Percentiles rank a stretch among this genome's conserved stretches.
phyloP scores from a whole-genome alignment of 1,284 basidiomycete genomes.

The Neolentinus lepideus region DNA sequence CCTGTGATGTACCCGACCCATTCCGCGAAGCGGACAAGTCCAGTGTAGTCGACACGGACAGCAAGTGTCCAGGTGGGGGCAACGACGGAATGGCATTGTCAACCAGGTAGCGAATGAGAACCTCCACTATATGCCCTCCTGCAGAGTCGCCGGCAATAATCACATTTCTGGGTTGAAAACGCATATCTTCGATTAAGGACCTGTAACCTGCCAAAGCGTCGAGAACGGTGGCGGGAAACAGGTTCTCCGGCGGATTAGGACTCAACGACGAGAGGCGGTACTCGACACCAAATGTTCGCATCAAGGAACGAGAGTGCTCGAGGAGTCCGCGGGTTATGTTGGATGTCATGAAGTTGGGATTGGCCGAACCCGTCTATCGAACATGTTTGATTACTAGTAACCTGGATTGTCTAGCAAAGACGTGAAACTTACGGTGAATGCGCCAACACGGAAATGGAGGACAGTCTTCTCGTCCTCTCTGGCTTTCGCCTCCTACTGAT shows the following conservation, averaged over 20 bases:
- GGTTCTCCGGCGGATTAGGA: slow-evolving; percentile 1
- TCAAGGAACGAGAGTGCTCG: slow-evolving; percentile 13
- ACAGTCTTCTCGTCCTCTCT: not conserved
- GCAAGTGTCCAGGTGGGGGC: slow-evolving; percentile 20
- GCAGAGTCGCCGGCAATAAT: slow-evolving; percentile 31
- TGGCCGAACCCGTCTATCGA: slow-evolving; percentile 26
- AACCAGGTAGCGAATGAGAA: slow-evolving; percentile 14
- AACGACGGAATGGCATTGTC: slow-evolving; percentile 7
- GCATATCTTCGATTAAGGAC: slow-evolving; percentile 22
- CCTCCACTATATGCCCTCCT: slow-evolving; percentile 22
- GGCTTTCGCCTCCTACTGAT: not conserved
- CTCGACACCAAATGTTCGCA: slow-evolving; percentile 25
- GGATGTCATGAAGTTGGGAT: slow-evolving; percentile 30
- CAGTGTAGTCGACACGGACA: slow-evolving; percentile 26
- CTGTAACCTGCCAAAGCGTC: slow-evolving; percentile 29
- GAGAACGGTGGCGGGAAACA: slow-evolving; percentile 31
- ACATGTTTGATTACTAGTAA: not conserved
- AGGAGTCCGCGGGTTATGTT: slow-evolving; percentile 13
- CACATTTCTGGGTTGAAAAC: slow-evolving; percentile 28
- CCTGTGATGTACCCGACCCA: not conserved
- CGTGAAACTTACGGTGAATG: not conserved
- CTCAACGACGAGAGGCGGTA: slow-evolving; percentile 18
- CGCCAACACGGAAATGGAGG: not conserved
- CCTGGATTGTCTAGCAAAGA: not conserved
- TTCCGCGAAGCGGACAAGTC: slow-evolving; percentile 15